phyloP scores from a whole-genome alignment of 169 alveolate species.

The Plasmodium gallinaceum region DNA sequence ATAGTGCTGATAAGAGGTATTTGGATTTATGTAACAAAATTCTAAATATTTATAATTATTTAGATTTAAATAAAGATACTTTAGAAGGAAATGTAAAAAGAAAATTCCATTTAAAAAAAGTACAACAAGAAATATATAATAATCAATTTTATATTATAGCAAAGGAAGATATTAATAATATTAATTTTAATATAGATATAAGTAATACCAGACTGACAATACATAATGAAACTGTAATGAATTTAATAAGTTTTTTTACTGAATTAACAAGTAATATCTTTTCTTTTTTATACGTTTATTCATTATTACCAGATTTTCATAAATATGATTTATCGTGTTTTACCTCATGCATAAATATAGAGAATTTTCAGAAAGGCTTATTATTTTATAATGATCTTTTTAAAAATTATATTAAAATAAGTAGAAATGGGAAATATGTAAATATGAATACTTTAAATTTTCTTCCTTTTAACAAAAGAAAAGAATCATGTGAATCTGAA shows the following conservation, averaged over 20 bases:
- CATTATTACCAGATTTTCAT: conserved; percentile 38
- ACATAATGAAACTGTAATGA: conserved; percentile 58
- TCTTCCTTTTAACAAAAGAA: too few species aligned
- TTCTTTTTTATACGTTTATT: conserved; percentile 59
- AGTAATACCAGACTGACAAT: conserved; percentile 55
- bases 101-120: conserved; percentile 6
- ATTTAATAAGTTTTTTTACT: conserved; percentile 49
- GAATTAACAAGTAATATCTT: conserved; percentile 27
- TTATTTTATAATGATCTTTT: conserved; percentile 45
- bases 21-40: conserved; percentile 59
- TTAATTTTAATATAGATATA: conserved; percentile 15
- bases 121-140: conserved; percentile 44
- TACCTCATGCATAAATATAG: conserved; percentile 48
- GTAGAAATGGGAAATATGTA: conserved; percentile 25
- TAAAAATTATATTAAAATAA: conserved; percentile 26
- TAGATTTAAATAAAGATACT: conserved; percentile 10
- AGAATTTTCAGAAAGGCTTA: conserved; percentile 65
- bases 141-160: conserved; percentile 61
- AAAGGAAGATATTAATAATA: conserved; percentile 38
- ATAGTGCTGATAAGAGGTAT: conserved; percentile 20
- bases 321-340: background rate
- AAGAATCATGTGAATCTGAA: too few species aligned
- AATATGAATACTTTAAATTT: background rate
- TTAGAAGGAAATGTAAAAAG: conserved; percentile 38
- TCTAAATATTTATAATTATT: conserved; percentile 16